phyloP scores from a whole-genome alignment of 73 alveolate genomes.

The Blepharisma japonicum region DNA sequence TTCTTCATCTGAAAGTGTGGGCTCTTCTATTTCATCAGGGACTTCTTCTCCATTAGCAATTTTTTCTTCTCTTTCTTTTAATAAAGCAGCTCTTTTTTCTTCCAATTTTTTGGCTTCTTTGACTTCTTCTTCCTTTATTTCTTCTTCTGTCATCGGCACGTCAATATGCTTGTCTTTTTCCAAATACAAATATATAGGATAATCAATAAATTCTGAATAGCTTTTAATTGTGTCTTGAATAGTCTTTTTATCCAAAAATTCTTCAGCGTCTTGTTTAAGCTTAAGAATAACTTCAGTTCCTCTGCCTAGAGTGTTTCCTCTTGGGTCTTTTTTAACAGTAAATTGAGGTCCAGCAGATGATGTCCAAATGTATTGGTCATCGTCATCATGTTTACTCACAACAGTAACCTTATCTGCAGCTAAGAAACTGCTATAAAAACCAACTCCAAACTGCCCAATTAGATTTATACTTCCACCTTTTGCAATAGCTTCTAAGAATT shows the following conservation, averaged over 20 bases:
- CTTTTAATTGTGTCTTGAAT: slow-evolving; percentile 83
- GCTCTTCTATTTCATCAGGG: slow-evolving; percentile 59
- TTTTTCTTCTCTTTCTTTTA: slow-evolving; percentile 23
- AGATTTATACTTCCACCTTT: slow-evolving; percentile 73
- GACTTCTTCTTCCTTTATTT: slow-evolving; percentile 66
- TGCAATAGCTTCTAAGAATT: slow-evolving; percentile 97
- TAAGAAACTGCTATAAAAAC: slow-evolving; percentile 98
- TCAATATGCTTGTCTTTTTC: slow-evolving; percentile 85
- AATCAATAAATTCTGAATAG: slow-evolving; percentile 92
- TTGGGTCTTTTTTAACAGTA: slow-evolving; percentile 91
- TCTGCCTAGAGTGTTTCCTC: slow-evolving; percentile 92
- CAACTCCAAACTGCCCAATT: slow-evolving; percentile 99
- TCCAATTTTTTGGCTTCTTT: slow-evolving; percentile 68
- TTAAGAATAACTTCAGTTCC: slow-evolving; percentile 92
- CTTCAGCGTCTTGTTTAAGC: slow-evolving; percentile 91
- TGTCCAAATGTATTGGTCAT: slow-evolving; percentile 96
- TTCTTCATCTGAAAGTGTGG: slow-evolving; percentile 65
- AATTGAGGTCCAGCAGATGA: slow-evolving; percentile 98
- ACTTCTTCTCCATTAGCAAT: slow-evolving; percentile 50
- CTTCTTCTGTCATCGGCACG: slow-evolving; percentile 44
- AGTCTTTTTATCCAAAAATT: slow-evolving; percentile 85
- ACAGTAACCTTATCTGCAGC: slow-evolving; percentile 98
- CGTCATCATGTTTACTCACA: slow-evolving; percentile 93
- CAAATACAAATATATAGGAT: slow-evolving; percentile 82
- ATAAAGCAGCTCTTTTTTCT: slow-evolving; percentile 40